Conservation (phyloP, 1,139 yeast species). For the Yamadazyma taylorii region DNA sequence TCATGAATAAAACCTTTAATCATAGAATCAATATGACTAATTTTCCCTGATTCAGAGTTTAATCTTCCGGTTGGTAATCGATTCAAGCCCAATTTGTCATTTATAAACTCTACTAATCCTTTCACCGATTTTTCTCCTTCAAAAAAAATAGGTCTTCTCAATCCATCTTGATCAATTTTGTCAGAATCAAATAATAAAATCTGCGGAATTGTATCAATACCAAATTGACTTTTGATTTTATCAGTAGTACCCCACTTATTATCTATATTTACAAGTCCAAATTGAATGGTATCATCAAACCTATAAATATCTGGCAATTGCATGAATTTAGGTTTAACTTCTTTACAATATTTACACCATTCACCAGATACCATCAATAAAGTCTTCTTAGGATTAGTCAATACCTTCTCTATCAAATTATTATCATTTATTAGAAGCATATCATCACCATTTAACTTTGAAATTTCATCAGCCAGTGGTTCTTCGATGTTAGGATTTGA, state of each 20-base stretch:
- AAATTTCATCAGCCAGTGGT: slow-evolving; percentile 5
- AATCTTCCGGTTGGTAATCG: slow-evolving; percentile 55
- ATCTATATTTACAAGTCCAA: slow-evolving; percentile 71
- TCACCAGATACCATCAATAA: slow-evolving; percentile 73
- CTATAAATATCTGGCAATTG: slow-evolving; percentile 51
- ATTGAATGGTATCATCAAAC: slow-evolving; percentile 48
- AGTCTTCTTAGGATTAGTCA: slow-evolving; percentile 57
- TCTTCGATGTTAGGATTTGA: slow-evolving; percentile 15
- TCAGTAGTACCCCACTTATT: slow-evolving; percentile 40
- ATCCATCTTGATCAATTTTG: slow-evolving; percentile 30
- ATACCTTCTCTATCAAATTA: slow-evolving; percentile 53
- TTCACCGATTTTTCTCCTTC: slow-evolving; percentile 43
- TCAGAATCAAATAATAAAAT: slow-evolving; percentile 47
- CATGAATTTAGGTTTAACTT: slow-evolving; percentile 61
- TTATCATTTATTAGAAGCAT: slow-evolving; percentile 33
- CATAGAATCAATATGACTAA: slow-evolving; percentile 38
- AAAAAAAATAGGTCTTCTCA: slow-evolving; percentile 40
- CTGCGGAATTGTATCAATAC: slow-evolving; percentile 52
- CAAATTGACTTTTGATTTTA: slow-evolving; percentile 42
- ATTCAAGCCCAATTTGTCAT: slow-evolving; percentile 49
- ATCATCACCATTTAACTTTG: slow-evolving; percentile 1
- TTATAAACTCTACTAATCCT: slow-evolving; percentile 50
- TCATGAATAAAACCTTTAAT: slow-evolving; percentile 5
- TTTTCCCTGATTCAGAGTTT: slow-evolving; percentile 53
- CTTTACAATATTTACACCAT: slow-evolving; percentile 81